Base-by-base conservation (phyloP, 441 rosid species). In the Syzygium syzygioides region DNA sequence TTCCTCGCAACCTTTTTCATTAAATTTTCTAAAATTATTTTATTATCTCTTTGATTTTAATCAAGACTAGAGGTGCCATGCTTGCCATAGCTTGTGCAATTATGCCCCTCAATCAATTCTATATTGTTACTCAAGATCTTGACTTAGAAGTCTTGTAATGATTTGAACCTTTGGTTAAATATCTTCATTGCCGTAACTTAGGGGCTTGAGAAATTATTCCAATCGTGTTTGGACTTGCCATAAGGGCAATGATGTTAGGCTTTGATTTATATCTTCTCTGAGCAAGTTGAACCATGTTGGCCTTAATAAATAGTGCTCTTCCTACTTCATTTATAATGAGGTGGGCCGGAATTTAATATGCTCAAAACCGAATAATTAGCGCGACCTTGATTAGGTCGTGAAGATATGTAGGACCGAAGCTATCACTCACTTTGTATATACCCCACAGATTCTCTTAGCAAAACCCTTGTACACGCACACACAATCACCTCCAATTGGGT, bases 351-450 rank as follows among this genome's bases (percentile, higher is more conserved):
- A 23, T 76, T 1, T 37, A 34, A 37, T 34, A 71, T 71, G 50
- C 80, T 23, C n/a, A 41, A 41, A 76, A 23, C 41, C 2, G 17
- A 41, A 41, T 76, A 76, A 45, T 41, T 23, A 12, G 52, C 83
- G n/a, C 83, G 83, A 41, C 83, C 52, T 76, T 41, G 85, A 79
- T 26, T 87, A 30, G 86, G 48, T 55, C 76, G 45, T 55, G 34
- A 80, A 87, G 71, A 55, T 87, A 45, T 79, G 89, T 55, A 34
- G 55, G 89, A 87, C 89, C 89, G 15, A 11, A 57, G 55, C 32
- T 53, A 62, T 30, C 66, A 54, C 59, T 87, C 45, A 60, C 54
- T 25, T 79, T 76, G 66, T 41, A 28, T 41, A 84, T 50, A 23
- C 37, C 37, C 28, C 55, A 25, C 50, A 30, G 45, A 50, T 28